Conservation (phyloP, 257 asterid species). For the Prunella vulgaris region DNA sequence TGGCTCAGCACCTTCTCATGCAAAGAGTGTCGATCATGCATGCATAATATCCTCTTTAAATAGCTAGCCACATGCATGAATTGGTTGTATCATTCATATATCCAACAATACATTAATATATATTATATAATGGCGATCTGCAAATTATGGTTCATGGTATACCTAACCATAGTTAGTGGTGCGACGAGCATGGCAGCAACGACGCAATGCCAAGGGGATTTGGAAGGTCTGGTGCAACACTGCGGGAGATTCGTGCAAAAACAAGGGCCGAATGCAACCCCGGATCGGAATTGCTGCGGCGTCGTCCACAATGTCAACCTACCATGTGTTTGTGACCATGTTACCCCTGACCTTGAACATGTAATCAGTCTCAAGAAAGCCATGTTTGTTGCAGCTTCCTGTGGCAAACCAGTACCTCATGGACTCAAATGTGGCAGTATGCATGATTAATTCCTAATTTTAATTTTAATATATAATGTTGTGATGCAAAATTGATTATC, state of each 20-base stretch:
- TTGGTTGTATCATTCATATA: background rate
- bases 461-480: no score
- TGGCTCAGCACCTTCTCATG: background rate
- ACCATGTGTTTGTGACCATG: constrained; percentile 42
- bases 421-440: constrained; percentile 66
- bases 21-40: background rate
- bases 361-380: constrained; percentile 62
- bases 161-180: constrained; percentile 18
- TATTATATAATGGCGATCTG: constrained; percentile 14
- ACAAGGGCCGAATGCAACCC: constrained; percentile 36
- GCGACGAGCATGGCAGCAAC: constrained; percentile 4
- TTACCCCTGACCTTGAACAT: constrained; percentile 37
- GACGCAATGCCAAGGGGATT: constrained; percentile 59
- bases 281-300: constrained; percentile 45
- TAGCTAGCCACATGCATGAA: background rate
- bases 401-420: constrained; percentile 49
- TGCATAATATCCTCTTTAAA: background rate
- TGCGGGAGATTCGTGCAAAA: constrained; percentile 50
- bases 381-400: constrained; percentile 30
- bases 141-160: constrained; percentile 1
- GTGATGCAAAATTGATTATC: no score
- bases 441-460: no score
- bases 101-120: no score
- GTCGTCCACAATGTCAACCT: constrained; percentile 41
- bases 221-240: constrained; percentile 44